Conservation (phyloP, 208 protist species). For the Phytomonas francai region DNA sequence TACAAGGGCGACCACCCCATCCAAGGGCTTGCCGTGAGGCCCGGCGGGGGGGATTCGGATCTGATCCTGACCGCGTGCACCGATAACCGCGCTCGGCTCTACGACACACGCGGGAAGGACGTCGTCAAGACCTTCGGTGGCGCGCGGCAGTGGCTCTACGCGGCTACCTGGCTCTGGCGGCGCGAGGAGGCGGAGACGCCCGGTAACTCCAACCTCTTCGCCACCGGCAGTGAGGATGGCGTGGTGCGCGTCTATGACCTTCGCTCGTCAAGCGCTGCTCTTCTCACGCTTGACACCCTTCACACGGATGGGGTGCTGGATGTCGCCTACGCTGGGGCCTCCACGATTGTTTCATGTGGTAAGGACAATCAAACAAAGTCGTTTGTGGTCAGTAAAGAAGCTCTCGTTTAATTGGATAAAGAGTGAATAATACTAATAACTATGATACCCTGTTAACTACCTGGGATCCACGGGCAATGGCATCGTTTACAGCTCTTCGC, state of each 20-base stretch:
- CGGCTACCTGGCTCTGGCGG: conserved; percentile 54
- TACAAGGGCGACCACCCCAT: conserved; percentile 62
- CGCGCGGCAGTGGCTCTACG: conserved; percentile 83
- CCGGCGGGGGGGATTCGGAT: conserved; percentile 28
- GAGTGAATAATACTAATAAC: background rate
- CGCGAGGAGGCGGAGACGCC: conserved; percentile 28
- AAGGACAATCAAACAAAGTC: conserved; percentile 79
- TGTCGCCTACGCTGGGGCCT: conserved; percentile 57
- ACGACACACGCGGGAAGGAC: conserved; percentile 54
- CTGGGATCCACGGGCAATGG: too few species aligned
- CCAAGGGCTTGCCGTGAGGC: conserved; percentile 48
- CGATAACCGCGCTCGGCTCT: conserved; percentile 75
- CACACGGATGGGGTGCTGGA: conserved; percentile 82
- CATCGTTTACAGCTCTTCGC: too few species aligned
- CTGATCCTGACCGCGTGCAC: conserved; percentile 69
- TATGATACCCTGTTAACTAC: background rate
- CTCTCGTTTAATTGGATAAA: conserved; percentile 4
- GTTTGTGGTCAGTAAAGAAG: conserved; percentile 37
- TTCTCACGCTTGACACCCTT: conserved; percentile 62
- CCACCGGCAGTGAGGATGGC: conserved; percentile 56
- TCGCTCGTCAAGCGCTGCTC: conserved; percentile 37
- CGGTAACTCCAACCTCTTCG: conserved; percentile 30
- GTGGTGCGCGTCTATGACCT: conserved; percentile 75
- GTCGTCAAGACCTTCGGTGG: conserved; percentile 63
- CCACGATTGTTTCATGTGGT: conserved; percentile 55